A percentile compares a stretch with the other conserved stretches of the same genome.
phyloP scores from a whole-genome alignment of 164 flowering plant genomes.

The Stephania yunnanensis region DNA sequence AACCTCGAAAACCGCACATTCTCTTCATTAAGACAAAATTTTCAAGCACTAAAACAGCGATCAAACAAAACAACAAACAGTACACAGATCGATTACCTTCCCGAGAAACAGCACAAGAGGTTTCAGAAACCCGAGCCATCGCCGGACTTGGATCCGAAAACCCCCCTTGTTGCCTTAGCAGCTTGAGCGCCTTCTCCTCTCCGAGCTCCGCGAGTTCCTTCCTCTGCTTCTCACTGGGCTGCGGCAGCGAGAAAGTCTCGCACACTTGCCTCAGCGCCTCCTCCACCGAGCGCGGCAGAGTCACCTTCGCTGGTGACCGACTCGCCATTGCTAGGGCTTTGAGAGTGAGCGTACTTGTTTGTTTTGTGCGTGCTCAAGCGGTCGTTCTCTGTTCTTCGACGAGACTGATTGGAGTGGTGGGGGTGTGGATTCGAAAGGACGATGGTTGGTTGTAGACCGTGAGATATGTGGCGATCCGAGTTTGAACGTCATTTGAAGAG shows the following conservation, averaged over 20 bases:
- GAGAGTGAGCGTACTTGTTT: no score
- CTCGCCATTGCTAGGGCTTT: constrained; percentile 2
- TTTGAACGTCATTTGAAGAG: no score
- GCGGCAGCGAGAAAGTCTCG: constrained; percentile 9
- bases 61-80: neutral
- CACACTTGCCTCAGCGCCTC: constrained; percentile 4
- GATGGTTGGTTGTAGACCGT: no score
- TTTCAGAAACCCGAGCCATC: neutral
- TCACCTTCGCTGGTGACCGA: neutral
- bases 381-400: no score
- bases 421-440: no score
- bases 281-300: constrained; percentile 16
- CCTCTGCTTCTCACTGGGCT: constrained; percentile 7
- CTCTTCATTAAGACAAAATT: neutral
- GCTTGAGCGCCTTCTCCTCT: constrained; percentile 23
- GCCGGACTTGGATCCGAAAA: constrained; percentile 17
- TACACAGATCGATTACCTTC: neutral
- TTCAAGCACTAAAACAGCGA: neutral
- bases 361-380: no score
- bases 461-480: no score
- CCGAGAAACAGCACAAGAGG: neutral
- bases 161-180: constrained; percentile 1
- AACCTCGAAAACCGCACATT: no score
- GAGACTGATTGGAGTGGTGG: no score
- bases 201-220: constrained; percentile 23